These are phyloP conservation scores for Neofusicoccum cordaticola DNA, from an alignment of 2,329 filamentous ascomycete species.

Conservation along the genomic window DNA sequence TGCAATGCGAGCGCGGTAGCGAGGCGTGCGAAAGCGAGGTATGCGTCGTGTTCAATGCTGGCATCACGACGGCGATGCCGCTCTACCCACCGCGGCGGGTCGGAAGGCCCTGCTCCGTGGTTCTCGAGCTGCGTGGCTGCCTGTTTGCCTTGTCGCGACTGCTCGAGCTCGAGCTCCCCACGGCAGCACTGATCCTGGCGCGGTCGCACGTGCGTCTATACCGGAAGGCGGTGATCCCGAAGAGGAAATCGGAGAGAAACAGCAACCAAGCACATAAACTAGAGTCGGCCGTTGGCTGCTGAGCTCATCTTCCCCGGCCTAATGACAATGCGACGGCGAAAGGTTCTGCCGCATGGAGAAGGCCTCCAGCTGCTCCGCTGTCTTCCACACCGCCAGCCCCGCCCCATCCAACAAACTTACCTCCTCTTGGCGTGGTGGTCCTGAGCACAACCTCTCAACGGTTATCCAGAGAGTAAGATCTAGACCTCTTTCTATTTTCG, in stretches of 20 bases:
- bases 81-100: not conserved
- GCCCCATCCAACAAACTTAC: not conserved
- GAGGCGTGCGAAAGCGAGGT: not conserved
- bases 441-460: not conserved
- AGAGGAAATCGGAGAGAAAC: not conserved
- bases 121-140: not conserved
- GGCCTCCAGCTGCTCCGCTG: not conserved
- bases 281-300: conserved; percentile 2
- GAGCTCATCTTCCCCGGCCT: conserved; percentile 2
- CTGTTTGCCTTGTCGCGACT: not conserved
- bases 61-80: not conserved
- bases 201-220: not conserved
- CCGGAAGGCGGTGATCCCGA: not conserved
- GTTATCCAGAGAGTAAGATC: not conserved
- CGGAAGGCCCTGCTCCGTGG: not conserved
- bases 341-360: not conserved
- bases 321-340: not conserved
- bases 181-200: not conserved
- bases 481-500: conserved; percentile 2
- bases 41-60: not conserved
- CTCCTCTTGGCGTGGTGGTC: not conserved
- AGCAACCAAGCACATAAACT: not conserved
- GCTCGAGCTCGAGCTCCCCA: not conserved
- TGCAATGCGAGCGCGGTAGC: not conserved
- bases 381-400: not conserved